Conservation (phyloP, 176 grass and related monocot genomes). For the Leersia perrieri region DNA sequence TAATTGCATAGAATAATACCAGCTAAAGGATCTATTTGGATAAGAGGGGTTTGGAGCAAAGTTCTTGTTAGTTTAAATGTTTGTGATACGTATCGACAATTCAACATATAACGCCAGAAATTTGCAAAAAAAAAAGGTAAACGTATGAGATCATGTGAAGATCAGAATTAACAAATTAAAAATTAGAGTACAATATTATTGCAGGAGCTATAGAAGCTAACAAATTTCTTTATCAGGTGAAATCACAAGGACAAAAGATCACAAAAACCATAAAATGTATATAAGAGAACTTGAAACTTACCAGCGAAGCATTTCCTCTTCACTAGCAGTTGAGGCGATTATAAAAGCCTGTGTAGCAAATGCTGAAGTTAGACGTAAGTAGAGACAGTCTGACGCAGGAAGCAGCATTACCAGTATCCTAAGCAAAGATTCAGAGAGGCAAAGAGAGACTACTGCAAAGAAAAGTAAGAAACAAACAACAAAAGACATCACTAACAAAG, state of each 20-base stretch:
- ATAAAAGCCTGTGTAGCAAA: conserved; percentile 77
- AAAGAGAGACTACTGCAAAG: neutral
- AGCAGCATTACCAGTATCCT: neutral
- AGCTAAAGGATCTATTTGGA: no score
- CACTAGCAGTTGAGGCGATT: conserved; percentile 94
- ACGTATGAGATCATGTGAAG: neutral
- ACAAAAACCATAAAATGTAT: conserved; percentile 8
- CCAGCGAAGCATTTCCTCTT: conserved; percentile 97
- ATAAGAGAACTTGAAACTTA: conserved; percentile 33
- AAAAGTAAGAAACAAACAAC: neutral
- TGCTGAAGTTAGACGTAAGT: conserved; percentile 13
- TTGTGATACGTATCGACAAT: neutral
- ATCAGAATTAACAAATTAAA: neutral
- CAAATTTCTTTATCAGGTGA: neutral
- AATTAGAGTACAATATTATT: neutral
- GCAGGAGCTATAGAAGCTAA: neutral
- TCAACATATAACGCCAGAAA: neutral
- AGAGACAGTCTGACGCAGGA: neutral
- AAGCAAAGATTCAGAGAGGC: neutral
- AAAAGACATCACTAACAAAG: neutral
- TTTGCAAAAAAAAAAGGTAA: neutral
- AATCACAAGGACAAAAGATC: neutral
- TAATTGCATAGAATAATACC: neutral
- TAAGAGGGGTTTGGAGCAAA: neutral
- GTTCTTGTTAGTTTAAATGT: neutral